Base-by-base conservation (phyloP, 768 basidiomycete species). In the Glaciozyma martinii region DNA sequence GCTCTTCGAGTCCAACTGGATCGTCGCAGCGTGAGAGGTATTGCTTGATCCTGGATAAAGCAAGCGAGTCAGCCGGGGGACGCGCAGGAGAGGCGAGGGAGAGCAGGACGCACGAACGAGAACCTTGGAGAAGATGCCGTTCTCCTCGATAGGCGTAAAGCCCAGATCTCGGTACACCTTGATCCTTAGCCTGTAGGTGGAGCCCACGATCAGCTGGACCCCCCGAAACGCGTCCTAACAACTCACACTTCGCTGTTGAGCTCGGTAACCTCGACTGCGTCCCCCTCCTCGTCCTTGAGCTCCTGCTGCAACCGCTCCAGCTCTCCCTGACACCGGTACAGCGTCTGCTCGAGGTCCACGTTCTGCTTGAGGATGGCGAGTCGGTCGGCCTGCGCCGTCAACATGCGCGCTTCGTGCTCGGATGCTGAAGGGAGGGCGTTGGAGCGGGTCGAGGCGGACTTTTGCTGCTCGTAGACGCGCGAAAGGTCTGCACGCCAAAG, bases 161-260 rank as follows among this genome's bases (percentile, higher is more conserved):
- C 68, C 68, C 50, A 66, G 32, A 30, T 70, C 62, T 25, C 68
- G 62, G 57, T 66, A 70, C 42, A 70, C 44, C 60, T 70, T 70
- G 37, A 66, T 43, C 16, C 62, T 60, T 0, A 70, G 59, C 0
- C 68, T 70, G 62, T 13, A 25, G 16, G 15, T 30, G 8, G 12
- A 19, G 18, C 19, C 6, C 1, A 8, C 4, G 2, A 30, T 25
- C 42, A 25, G 42, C 30, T 4, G 19, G 18, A 32, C 7, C 46
- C 5, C n/a, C 29, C 18, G 46, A 15, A 19, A 21, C 23, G 6
- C 50, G 27, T 54, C 29, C 37, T 4, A 18, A 3, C 16, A 21
- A 40, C 33, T 55, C 49, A 70, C 68, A 70, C 65, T 9, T 66
- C 68, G 53, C 62, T 56, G 54, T 58, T 59, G 29, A 70, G 40